Evolutionary conservation across 495 filamentous ascomycete genomes (phyloP).

Genomic region (Hyaloscypha hepaticicola): DNA sequence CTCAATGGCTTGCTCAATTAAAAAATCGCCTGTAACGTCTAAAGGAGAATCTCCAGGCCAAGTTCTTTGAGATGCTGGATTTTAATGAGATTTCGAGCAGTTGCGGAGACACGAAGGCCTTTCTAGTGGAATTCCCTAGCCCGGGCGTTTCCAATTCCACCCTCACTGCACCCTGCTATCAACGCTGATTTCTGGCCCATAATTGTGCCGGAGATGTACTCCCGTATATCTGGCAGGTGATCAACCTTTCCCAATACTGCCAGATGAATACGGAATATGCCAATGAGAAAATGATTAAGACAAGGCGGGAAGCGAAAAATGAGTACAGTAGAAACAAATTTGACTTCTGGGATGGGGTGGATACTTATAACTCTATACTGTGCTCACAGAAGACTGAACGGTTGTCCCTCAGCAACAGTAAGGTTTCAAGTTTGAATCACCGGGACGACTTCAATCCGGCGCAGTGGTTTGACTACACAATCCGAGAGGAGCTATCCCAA

Average conservation of each 20-base stretch:
- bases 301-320: background rate
- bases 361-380: background rate
- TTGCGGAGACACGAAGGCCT: conserved; percentile 45
- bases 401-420: background rate
- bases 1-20: conserved; percentile 40
- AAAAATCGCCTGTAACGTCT: conserved; percentile 45
- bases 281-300: background rate
- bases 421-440: background rate
- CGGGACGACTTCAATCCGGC: background rate
- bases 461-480: too few species aligned
- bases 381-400: background rate
- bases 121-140: conserved; percentile 39
- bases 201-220: too few species aligned
- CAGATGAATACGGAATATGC: too few species aligned
- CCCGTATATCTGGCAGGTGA: too few species aligned
- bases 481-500: too few species aligned
- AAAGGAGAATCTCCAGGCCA: conserved; percentile 49
- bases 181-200: conserved; percentile 33
- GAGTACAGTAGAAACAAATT: too few species aligned
- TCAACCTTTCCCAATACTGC: too few species aligned
- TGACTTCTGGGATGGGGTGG: too few species aligned
- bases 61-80: conserved; percentile 36
- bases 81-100: conserved; percentile 44
- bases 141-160: conserved; percentile 44
- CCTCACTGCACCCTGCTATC: conserved; percentile 49